Evolutionary conservation across 352 stramenopile species (phyloP), one percentile per base, ranked within the genome.

Genomic region (Pythium scleroteichum): DNA sequence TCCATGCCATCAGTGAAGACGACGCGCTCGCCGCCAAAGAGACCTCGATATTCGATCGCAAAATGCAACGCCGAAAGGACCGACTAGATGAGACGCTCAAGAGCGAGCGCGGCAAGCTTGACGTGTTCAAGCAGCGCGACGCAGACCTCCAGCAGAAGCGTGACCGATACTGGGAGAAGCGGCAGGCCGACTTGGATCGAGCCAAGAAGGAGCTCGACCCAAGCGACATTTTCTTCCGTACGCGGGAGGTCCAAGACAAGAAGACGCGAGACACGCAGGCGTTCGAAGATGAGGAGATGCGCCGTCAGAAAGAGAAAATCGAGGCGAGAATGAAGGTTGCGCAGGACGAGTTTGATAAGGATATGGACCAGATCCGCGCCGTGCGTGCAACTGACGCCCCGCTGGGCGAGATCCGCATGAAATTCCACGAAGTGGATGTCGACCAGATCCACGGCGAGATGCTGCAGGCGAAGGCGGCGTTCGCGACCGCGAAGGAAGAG

Each of bases 201-300:
- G 82, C 82, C 2, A 82, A 85, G 48, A 81, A 84, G 29, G 82
- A 94, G 26, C 57, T 94, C 2, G 82, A 94, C 48, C 83, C 85
- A 10, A 90, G 73, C 27, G 82, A 90, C 26, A 72, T 88, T n/a
- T 94, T 87, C 64, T 94, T 94, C 32, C 71, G 71, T 1, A 91
- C 75, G 7, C 70, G 82, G 3, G 82, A 90, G 9, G 69, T 73
- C 0, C 76, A 88, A 26, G 81, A 90, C 54, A 79, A 78, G 40
- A 81, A 79, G 29, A 78, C 76, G 0, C 74, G 53, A 3, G 79
- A 81, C 0, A 76, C 87, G 45, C 73, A 92, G 41, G 59, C 49
- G 0, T 68, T 74, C 26, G 82, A 94, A 58, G 78, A 92, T 40
- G 58, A 72, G 16, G 78, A 90, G 44, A 58, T 85, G 17, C 38